phyloP scores from a whole-genome alignment of 768 basidiomycete species.

The Serendipita vermifera region DNA sequence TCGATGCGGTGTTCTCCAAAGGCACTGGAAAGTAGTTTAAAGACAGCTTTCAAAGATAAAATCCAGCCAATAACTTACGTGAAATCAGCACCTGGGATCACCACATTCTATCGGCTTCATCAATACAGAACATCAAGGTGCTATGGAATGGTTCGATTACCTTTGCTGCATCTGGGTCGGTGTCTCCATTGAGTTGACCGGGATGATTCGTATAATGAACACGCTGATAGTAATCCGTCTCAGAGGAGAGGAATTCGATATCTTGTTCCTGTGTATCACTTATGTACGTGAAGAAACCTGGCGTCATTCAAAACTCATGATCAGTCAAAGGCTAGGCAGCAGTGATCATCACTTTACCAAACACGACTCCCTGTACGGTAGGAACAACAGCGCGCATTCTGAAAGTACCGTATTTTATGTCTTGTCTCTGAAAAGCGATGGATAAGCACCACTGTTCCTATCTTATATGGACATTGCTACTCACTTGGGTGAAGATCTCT shows the following conservation, averaged over 20 bases:
- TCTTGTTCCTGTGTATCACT: conserved; percentile 11
- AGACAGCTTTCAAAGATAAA: neutral
- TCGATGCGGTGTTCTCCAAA: conserved; percentile 16
- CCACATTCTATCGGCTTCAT: neutral
- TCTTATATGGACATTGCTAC: neutral
- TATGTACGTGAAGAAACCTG: conserved; percentile 17
- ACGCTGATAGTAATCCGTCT: conserved; percentile 14
- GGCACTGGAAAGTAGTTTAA: conserved; percentile 10
- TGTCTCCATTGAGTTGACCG: conserved; percentile 13
- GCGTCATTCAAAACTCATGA: neutral
- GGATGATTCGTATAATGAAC: conserved; percentile 18
- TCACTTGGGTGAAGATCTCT: conserved; percentile 11
- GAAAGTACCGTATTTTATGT: conserved; percentile 16
- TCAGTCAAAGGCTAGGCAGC: too few species aligned
- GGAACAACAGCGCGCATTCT: conserved; percentile 16
- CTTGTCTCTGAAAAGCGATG: conserved; percentile 7
- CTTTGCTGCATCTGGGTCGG: conserved; percentile 13
- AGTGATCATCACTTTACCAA: neutral
- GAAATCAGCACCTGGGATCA: conserved; percentile 12
- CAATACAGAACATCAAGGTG: neutral
- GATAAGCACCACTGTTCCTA: neutral
- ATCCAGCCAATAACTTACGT: conserved; percentile 10
- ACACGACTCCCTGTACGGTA: conserved; percentile 12
- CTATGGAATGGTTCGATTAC: neutral
- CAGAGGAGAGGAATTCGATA: conserved; percentile 15